phyloP scores from a whole-genome alignment of 1,284 basidiomycete species.

The Rhizoctonia solani region DNA sequence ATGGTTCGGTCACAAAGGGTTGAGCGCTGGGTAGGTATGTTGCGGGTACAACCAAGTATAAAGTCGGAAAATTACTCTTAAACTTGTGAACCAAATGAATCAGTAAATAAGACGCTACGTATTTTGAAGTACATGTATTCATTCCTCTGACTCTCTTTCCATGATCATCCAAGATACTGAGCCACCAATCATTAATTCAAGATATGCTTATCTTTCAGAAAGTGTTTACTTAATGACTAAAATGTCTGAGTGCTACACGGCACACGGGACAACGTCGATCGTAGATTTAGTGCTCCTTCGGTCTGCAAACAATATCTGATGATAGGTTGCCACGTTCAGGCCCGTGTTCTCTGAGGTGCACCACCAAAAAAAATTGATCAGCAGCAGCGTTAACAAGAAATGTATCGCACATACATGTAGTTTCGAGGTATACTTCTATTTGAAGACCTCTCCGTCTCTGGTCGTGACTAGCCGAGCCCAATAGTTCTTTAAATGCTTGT shows the following conservation, averaged over 20 bases:
- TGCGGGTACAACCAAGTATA: too few relatives aligned
- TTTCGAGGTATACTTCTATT: background rate
- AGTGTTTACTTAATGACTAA: background rate
- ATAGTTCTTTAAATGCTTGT: background rate
- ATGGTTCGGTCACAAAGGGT: too few relatives aligned
- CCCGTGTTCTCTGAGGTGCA: background rate
- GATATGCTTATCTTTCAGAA: too few relatives aligned
- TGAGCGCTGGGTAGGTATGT: too few relatives aligned
- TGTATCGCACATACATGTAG: background rate
- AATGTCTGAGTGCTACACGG: background rate
- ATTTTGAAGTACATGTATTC: too few relatives aligned
- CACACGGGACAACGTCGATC: background rate
- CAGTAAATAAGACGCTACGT: too few relatives aligned
- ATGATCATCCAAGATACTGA: too few relatives aligned
- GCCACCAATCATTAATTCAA: too few relatives aligned
- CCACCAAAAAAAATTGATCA: background rate
- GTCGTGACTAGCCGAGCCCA: constrained; percentile 1
- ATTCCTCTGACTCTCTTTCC: too few relatives aligned
- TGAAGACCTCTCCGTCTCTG: background rate
- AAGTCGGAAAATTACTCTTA: too few relatives aligned
- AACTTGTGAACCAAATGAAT: too few relatives aligned
- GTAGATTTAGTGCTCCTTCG: constrained; percentile 15
- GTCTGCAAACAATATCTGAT: background rate
- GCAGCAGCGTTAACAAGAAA: too few relatives aligned
- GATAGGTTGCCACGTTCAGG: constrained; percentile 26